Evolutionary conservation across 2,329 filamentous ascomycete genomes (phyloP), one percentile per base, ranked within the genome.

Genomic region (Sclerotinia glacialis): DNA sequence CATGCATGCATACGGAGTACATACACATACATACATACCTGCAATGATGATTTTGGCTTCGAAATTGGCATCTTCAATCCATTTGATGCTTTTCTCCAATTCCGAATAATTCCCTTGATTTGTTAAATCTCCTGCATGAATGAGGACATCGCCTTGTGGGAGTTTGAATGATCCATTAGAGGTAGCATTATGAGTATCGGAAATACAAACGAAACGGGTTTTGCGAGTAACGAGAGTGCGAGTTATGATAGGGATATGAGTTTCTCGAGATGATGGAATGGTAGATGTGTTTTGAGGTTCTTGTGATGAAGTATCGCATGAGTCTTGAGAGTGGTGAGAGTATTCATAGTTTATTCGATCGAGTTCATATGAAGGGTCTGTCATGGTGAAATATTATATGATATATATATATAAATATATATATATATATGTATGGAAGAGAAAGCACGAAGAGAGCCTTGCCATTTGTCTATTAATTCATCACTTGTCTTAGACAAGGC

Each of bases 111-210:
- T 88, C 21, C 90, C 90, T 74, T 89, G 86, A 75, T 92, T 92
- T 4, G 89, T 91, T 71, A 93, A 77, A 74, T 93, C 90, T 8
- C 90, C 90, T 1, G 90, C 89, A 74, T 92, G 89, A 60, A 93
- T 87, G 44, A 93, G 80, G 11, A 93, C 85, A 74, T 93, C 89
- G 50, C 90, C 90, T 28, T 82, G 82, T 0, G 90, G 90, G 1
- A 92, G 81, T 72, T 85, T 88, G 71, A 85, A 80, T 2, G 82
- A 81, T 71, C 80, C 77, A 61, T 74, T 70, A 16, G 81, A 79
- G n/a, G 77, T 76, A 46, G 78, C 82, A 75, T 91, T 91, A 77
- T 93, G 89, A 2, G 89, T 93, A 77, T 93, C 90, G 5, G 90
- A 90, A 66, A 93, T 83, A 78, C 89, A 92, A 63, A 93, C 88